Evolutionary conservation across 805 yeast genomes (phyloP).

Genomic region (Millerago galiae): DNA sequence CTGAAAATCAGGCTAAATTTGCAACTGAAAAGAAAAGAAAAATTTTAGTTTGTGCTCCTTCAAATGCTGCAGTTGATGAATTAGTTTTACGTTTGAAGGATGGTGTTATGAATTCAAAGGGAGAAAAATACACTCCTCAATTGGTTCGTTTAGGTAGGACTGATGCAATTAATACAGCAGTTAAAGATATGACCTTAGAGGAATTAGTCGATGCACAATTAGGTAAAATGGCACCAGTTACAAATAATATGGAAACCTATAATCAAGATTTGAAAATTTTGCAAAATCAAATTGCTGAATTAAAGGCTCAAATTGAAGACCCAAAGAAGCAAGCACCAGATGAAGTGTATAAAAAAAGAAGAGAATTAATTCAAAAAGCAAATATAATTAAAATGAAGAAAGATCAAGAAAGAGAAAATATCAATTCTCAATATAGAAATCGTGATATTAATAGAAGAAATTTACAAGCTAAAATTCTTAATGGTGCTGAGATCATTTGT

Average conservation of each 20-base stretch:
- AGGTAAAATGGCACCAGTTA: constrained; percentile 12
- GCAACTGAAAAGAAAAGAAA: constrained; percentile 32
- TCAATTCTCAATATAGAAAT: constrained; percentile 61
- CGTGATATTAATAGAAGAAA: constrained; percentile 74
- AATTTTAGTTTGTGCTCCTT: constrained; percentile 91
- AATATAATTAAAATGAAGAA: constrained; percentile 65
- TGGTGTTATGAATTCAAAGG: constrained; percentile 58
- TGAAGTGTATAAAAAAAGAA: constrained; percentile 42
- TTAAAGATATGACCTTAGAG: constrained; percentile 77
- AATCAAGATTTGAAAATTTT: constrained; percentile 35
- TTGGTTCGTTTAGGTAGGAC: constrained; percentile 86
- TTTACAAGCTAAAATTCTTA: constrained; percentile 64
- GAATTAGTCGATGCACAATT: constrained; percentile 61
- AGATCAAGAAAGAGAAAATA: constrained; percentile 74
- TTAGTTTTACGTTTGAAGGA: constrained; percentile 71
- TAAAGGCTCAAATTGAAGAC: constrained; percentile 22
- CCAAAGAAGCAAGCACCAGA: constrained; percentile 33
- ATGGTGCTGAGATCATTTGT: constrained; percentile 79
- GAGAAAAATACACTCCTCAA: constrained; percentile 48
- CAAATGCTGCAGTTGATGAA: constrained; percentile 98
- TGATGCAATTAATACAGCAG: constrained; percentile 80
- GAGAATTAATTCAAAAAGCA: constrained; percentile 53
- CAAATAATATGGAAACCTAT: constrained; percentile 43
- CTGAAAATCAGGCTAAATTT: constrained; percentile 22
- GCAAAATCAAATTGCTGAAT: constrained; percentile 12